Conservation (phyloP, 768 basidiomycete species). For the Asterophora lycoperdoides region DNA sequence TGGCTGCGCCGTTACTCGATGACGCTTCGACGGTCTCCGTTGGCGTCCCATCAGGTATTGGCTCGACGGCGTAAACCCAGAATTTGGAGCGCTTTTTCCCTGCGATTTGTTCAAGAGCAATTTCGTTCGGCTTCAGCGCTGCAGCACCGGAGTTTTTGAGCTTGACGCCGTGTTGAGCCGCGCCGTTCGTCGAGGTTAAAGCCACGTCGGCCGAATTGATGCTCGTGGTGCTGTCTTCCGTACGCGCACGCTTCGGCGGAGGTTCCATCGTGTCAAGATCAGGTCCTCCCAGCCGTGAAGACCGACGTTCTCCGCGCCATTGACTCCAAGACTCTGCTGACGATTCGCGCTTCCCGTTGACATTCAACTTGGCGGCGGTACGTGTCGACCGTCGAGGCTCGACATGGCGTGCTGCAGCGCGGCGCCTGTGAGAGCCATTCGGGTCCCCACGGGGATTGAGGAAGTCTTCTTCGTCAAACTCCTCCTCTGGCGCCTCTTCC, state of each 20-base stretch:
- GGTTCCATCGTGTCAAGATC: slow-evolving; percentile 49
- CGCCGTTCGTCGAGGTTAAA: slow-evolving; percentile 25
- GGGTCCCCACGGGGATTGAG: slow-evolving; percentile 40
- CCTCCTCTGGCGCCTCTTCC: slow-evolving; percentile 64
- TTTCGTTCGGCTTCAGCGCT: slow-evolving; percentile 65
- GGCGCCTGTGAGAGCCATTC: slow-evolving; percentile 37
- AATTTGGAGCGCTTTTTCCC: slow-evolving; percentile 85
- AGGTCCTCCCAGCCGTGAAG: slow-evolving; percentile 57
- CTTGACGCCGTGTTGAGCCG: slow-evolving; percentile 34
- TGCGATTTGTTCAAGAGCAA: slow-evolving; percentile 68
- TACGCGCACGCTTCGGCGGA: slow-evolving; percentile 66
- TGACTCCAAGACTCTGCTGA: slow-evolving; percentile 49
- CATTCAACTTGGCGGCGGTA: slow-evolving; percentile 38
- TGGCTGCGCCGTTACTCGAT: slow-evolving; percentile 11
- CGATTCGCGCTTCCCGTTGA: slow-evolving; percentile 50
- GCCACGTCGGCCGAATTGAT: slow-evolving; percentile 44
- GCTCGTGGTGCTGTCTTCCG: slow-evolving; percentile 67
- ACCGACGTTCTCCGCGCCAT: slow-evolving; percentile 77
- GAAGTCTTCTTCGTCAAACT: slow-evolving; percentile 52
- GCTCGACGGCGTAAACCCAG: slow-evolving; percentile 87
- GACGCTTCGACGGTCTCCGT: slow-evolving; percentile 15
- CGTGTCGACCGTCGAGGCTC: slow-evolving; percentile 53
- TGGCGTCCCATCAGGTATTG: slow-evolving; percentile 37
- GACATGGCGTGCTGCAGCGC: slow-evolving; percentile 25
- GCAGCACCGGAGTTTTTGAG: slow-evolving; percentile 58